Evolutionary conservation across 768 basidiomycete genomes (phyloP), one percentile per base, ranked within the genome.

Genomic region (Mycena kentingensis): DNA sequence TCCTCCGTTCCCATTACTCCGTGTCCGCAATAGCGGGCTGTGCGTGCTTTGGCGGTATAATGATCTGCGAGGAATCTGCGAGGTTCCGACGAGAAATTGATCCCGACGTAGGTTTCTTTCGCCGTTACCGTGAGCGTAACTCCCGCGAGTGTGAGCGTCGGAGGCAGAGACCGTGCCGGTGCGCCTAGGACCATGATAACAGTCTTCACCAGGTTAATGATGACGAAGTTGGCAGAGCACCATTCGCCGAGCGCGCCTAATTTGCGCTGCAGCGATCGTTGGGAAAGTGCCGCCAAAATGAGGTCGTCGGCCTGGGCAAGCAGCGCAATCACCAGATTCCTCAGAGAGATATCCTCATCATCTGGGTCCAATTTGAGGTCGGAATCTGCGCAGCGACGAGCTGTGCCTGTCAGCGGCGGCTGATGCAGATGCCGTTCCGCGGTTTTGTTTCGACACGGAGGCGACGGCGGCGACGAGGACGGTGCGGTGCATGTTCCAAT

Each of bases 241-340:
- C 67, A 70, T 5, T 15, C 4, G 11, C 36, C 49, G 25, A 69
- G 53, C 0, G 26, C 18, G 7, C 51, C 31, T 24, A 69, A 32
- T 22, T 61, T 63, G 0, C 12, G 2, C 25, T 64, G 63, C 4
- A 65, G 42, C 3, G 54, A 65, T 1, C 18, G 42, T 0, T 49
- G 13, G 2, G 60, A 55, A 10, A 41, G 55, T 1, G 66, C 61
- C 8, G 63, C 36, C 3, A 67, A 22, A 5, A 58, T 42, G n/a
- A 69, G 46, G 45, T 68, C 67, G 32, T 68, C 65, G 2, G 67
- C 65, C 29, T 65, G 66, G 28, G 63, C 66, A 5, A 66, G 35
- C 34, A 65, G 52, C 10, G 65, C 47, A 11, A 65, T 60, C 2
- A 34, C 4, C 1, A 32, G 2, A 0, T 46, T 54, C 8, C 27